A percentile compares a stretch with the other conserved stretches of the same genome.
Evolutionary conservation across 1,284 basidiomycete genomes (phyloP).

Genomic region (Cutaneotrichosporon daszewskae): DNA sequence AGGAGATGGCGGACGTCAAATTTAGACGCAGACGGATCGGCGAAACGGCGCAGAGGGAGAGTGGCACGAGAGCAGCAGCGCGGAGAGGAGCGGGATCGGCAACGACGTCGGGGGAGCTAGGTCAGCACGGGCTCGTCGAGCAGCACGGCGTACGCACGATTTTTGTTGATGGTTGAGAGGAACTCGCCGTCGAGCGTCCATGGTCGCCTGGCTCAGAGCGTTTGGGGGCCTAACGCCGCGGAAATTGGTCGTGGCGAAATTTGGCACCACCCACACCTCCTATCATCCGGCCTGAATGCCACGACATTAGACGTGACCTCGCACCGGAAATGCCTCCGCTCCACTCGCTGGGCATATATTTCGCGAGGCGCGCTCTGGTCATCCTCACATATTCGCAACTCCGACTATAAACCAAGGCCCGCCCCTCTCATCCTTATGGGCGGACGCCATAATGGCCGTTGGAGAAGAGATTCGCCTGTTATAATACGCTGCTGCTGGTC

Average conservation of each 20-base stretch:
- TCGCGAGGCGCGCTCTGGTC: background rate
- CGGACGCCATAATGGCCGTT: constrained; percentile 12
- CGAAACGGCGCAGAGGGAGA: background rate
- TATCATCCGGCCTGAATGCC: no score
- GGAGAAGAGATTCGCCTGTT: constrained; percentile 24
- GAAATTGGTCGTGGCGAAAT: constrained; percentile 5
- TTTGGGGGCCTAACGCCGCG: background rate
- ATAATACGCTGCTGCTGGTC: constrained; percentile 30
- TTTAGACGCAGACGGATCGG: background rate
- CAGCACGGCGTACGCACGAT: constrained; percentile 6
- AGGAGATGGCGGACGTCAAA: background rate
- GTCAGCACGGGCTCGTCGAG: constrained; percentile 5
- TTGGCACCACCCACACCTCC: no score
- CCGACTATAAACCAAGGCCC: constrained; percentile 12
- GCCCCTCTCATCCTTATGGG: constrained; percentile 8
- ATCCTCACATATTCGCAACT: constrained; percentile 10
- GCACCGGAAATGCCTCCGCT: no score
- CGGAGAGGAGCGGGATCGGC: background rate
- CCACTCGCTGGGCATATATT: constrained; percentile 1
- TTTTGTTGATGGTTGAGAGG: constrained; percentile 11
- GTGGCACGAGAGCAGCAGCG: background rate
- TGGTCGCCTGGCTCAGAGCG: background rate
- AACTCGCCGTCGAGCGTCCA: background rate
- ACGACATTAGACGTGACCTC: no score
- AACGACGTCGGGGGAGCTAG: background rate